These are phyloP conservation scores for Selenicereus undatus DNA, from an alignment of 148 eudicot species.

Conservation along the genomic window DNA sequence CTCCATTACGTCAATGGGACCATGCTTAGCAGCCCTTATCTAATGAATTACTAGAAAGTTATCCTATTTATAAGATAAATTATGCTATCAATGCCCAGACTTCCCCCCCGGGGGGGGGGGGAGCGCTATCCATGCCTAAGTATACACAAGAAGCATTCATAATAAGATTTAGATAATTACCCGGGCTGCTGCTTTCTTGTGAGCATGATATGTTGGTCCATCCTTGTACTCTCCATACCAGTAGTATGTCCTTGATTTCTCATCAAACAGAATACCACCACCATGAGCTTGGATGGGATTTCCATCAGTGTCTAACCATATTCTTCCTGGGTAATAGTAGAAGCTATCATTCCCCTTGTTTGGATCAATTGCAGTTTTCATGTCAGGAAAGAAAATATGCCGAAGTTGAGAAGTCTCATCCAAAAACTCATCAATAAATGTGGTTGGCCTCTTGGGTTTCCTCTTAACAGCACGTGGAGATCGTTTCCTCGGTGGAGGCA, in stretches of 20 bases:
- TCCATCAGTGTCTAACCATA: constrained; percentile 95
- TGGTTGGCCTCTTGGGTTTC: constrained; percentile 62
- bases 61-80: neutral
- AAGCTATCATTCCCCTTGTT: constrained; percentile 58
- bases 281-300: constrained; percentile 99
- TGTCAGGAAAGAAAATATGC: constrained; percentile 74
- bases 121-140: neutral
- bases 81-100: neutral
- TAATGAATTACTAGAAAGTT: neutral
- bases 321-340: constrained; percentile 75
- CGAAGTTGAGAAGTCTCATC: constrained; percentile 86
- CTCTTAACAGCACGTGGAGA: constrained; percentile 90
- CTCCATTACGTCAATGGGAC: too few relatives aligned
- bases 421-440: constrained; percentile 84
- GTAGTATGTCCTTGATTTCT: constrained; percentile 54
- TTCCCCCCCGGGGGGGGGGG: too few relatives aligned
- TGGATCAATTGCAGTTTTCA: constrained; percentile 72
- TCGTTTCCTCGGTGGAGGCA: constrained; percentile 89
- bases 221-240: constrained; percentile 99
- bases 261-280: constrained; percentile 87
- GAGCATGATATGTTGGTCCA: constrained; percentile 94
- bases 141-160: neutral
- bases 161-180: constrained; percentile 34
- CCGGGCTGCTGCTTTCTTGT: constrained; percentile 89
- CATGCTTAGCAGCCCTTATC: neutral